Conservation (phyloP, 306 rosid species). For the Cicer bijugum region DNA sequence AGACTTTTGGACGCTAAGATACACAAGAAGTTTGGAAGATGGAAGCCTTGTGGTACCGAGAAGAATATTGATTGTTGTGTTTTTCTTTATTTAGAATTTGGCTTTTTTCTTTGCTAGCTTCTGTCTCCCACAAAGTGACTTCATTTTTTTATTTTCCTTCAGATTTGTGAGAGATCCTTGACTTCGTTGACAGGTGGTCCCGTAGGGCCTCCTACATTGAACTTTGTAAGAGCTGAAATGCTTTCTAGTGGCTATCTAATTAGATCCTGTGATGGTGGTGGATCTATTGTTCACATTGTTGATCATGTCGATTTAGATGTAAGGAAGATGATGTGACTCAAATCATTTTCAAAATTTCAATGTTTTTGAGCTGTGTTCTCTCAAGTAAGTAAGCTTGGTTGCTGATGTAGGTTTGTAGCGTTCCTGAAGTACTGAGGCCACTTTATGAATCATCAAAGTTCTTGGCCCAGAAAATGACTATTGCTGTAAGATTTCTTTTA, state of each 20-base stretch:
- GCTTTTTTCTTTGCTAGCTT: background rate
- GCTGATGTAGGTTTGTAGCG: constrained; percentile 79
- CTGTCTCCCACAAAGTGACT: background rate
- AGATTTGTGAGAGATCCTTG: constrained; percentile 95
- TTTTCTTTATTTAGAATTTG: constrained; percentile 6
- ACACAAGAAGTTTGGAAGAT: constrained; percentile 79
- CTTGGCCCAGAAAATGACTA: constrained; percentile 86
- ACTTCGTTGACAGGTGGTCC: constrained; percentile 88
- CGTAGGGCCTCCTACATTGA: constrained; percentile 74
- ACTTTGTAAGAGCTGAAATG: constrained; percentile 88
- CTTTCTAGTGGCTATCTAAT: constrained; percentile 93
- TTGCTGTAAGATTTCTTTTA: constrained; percentile 77
- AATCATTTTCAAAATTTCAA: background rate
- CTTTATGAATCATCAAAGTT: constrained; percentile 97
- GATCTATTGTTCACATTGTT: constrained; percentile 91
- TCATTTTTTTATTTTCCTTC: background rate
- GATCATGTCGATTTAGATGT: constrained; percentile 93
- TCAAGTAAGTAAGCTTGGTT: background rate
- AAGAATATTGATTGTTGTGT: background rate
- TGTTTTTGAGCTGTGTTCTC: background rate
- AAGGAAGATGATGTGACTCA: constrained; percentile 37
- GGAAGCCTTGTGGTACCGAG: constrained; percentile 86
- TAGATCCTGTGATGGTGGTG: constrained; percentile 96
- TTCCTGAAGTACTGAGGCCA: constrained; percentile 95
- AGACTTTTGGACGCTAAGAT: constrained; percentile 87